A percentile compares a stretch with the other conserved stretches of the same genome.
These are phyloP conservation scores for Forsythia suspensa DNA, from an alignment of 257 asterid genomes.

Conservation along the genomic window DNA sequence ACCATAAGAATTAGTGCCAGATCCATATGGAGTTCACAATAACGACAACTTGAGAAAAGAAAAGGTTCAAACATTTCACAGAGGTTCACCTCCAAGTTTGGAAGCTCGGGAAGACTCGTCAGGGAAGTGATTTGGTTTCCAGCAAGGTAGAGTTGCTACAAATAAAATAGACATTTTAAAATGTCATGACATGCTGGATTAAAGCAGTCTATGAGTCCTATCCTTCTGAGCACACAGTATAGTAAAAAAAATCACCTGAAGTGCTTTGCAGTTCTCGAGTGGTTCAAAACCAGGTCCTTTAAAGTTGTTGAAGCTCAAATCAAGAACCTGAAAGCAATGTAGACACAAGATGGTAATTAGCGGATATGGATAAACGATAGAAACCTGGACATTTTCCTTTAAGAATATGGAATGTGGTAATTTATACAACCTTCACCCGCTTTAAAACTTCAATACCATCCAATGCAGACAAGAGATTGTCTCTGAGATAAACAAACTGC, in stretches of 20 bases:
- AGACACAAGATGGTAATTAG: constrained; percentile 11
- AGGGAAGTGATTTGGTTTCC: constrained; percentile 95
- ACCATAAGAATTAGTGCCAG: constrained; percentile 8
- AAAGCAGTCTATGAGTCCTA: constrained; percentile 1
- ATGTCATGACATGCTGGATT: not conserved
- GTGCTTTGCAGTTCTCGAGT: constrained; percentile 85
- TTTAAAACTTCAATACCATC: constrained; percentile 91
- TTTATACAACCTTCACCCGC: constrained; percentile 78
- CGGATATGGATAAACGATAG: constrained; percentile 15
- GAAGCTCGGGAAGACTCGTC: constrained; percentile 96
- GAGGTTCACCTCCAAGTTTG: constrained; percentile 88
- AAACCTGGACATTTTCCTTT: constrained; percentile 16
- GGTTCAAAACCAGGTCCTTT: constrained; percentile 99
- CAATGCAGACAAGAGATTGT: constrained; percentile 82
- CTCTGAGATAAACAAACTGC: constrained; percentile 99
- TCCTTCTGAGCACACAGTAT: constrained; percentile 4
- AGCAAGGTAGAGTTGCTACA: constrained; percentile 99
- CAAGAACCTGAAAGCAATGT: constrained; percentile 74
- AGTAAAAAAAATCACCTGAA: constrained; percentile 66
- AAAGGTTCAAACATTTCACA: constrained; percentile 14
- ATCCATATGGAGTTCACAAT: constrained; percentile 12
- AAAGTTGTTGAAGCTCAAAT: constrained; percentile 96
- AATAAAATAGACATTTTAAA: constrained; percentile 20
- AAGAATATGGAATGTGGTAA: constrained; percentile 17
- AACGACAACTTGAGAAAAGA: constrained; percentile 17